Evolutionary conservation across 192 early-diverging fungal genomes (phyloP).

Genomic region (Backusella mclennaniae): DNA sequence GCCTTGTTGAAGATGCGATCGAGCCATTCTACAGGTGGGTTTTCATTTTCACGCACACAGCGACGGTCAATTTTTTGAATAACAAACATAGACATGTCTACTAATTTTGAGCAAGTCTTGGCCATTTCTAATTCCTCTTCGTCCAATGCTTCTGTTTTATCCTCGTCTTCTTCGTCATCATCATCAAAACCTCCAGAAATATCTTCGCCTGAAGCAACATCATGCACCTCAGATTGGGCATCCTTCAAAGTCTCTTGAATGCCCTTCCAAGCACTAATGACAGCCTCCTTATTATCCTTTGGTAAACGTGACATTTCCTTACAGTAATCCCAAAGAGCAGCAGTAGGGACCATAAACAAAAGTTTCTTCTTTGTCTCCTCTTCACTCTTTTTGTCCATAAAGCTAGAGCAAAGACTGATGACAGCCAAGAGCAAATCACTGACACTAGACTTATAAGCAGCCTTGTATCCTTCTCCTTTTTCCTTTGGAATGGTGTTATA

Average conservation of each 20-base stretch:
- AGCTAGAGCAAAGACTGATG: conserved; percentile 21
- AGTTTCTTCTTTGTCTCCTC: conserved; percentile 13
- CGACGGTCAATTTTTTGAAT: conserved; percentile 27
- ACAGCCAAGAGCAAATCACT: conserved; percentile 1
- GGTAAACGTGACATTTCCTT: neutral
- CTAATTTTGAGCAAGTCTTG: conserved; percentile 8
- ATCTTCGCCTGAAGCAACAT: conserved; percentile 16
- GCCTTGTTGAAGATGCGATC: conserved; percentile 7
- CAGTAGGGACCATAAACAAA: conserved; percentile 31
- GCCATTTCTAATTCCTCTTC: conserved; percentile 18
- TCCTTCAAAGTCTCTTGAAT: conserved; percentile 21
- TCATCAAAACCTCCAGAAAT: conserved; percentile 15
- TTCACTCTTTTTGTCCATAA: conserved; percentile 5
- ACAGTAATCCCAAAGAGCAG: conserved; percentile 31
- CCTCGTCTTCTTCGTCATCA: conserved; percentile 19
- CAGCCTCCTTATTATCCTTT: conserved; percentile 23
- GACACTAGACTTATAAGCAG: conserved; percentile 1
- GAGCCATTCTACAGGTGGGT: neutral
- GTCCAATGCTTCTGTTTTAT: conserved; percentile 1
- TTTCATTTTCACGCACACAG: neutral
- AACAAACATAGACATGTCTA: conserved; percentile 21
- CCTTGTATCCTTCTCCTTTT: neutral
- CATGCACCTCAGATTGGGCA: conserved; percentile 24
- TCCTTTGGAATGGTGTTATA: conserved; percentile 24
- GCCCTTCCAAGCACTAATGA: conserved; percentile 11